phyloP scores from a whole-genome alignment of 345 rosid genomes.

The Citrus reticulata region DNA sequence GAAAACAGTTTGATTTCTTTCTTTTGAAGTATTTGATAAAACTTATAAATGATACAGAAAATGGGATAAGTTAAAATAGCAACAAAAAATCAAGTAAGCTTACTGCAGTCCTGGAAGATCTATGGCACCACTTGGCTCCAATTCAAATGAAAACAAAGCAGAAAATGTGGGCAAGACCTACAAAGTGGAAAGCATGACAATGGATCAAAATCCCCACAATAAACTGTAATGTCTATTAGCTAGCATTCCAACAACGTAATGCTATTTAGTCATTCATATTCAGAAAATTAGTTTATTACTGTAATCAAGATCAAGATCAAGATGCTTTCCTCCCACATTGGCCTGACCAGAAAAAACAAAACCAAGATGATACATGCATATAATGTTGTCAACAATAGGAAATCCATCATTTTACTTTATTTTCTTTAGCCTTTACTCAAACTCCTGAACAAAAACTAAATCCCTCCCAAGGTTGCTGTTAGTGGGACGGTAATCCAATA shows the following conservation, averaged over 20 bases:
- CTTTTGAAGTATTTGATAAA: no score
- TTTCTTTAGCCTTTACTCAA: neutral
- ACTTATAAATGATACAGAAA: neutral
- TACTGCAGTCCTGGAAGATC: conserved; percentile 62
- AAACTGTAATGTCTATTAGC: neutral
- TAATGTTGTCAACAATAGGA: neutral
- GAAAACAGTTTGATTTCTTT: neutral
- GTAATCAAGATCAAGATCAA: neutral
- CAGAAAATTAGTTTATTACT: neutral
- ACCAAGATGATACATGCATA: neutral
- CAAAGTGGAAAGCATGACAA: neutral
- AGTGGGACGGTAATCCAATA: neutral
- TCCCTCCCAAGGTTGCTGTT: neutral
- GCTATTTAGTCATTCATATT: neutral
- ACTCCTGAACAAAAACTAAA: neutral
- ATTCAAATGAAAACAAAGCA: conserved; percentile 42
- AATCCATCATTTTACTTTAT: neutral
- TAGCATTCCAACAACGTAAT: neutral
- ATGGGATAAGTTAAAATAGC: neutral
- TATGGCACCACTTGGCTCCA: conserved; percentile 17
- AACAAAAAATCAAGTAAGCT: conserved; percentile 11
- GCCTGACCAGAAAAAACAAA: neutral
- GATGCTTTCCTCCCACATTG: neutral
- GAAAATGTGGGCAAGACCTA: conserved; percentile 92
- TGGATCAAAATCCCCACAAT: neutral